phyloP scores from a whole-genome alignment of 2,329 filamentous ascomycete genomes.

The Trichophyton simii region DNA sequence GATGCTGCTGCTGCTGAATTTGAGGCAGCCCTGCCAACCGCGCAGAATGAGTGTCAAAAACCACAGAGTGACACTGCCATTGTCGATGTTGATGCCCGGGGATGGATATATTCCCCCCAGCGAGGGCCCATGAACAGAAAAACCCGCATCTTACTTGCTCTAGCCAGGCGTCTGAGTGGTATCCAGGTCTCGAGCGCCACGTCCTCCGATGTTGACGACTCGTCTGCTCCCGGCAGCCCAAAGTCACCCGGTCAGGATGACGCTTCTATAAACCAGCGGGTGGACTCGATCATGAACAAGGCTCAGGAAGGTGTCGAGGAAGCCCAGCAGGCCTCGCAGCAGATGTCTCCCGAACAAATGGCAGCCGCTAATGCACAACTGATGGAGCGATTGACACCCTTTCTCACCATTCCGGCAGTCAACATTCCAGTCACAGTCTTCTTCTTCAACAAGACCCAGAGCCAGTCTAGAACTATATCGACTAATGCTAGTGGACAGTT shows the following conservation, averaged over 20 bases:
- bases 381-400: slow-evolving; percentile 76
- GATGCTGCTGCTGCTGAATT: slow-evolving; percentile 3
- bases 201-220: slow-evolving; percentile 31
- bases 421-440: slow-evolving; percentile 76
- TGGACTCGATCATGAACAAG: slow-evolving; percentile 59
- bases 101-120: slow-evolving; percentile 87
- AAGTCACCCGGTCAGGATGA: slow-evolving; percentile 45
- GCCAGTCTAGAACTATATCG: slow-evolving; percentile 68
- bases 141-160: slow-evolving; percentile 72
- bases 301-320: slow-evolving; percentile 60
- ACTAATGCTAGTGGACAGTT: slow-evolving; percentile 91
- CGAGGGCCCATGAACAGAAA: slow-evolving; percentile 72
- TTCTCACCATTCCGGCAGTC: slow-evolving; percentile 71
- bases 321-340: slow-evolving; percentile 14
- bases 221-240: slow-evolving; percentile 30
- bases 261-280: slow-evolving; percentile 60
- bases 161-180: slow-evolving; percentile 78
- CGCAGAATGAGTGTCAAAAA: slow-evolving; percentile 56
- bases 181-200: slow-evolving; percentile 53
- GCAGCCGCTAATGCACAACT: slow-evolving; percentile 71
- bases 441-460: slow-evolving; percentile 79
- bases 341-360: slow-evolving; percentile 56
- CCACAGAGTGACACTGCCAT: slow-evolving; percentile 72
- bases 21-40: slow-evolving; percentile 21
- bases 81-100: slow-evolving; percentile 86